Base-by-base conservation (phyloP, 495 filamentous ascomycete genomes). In the Lepidopterella palustris region DNA sequence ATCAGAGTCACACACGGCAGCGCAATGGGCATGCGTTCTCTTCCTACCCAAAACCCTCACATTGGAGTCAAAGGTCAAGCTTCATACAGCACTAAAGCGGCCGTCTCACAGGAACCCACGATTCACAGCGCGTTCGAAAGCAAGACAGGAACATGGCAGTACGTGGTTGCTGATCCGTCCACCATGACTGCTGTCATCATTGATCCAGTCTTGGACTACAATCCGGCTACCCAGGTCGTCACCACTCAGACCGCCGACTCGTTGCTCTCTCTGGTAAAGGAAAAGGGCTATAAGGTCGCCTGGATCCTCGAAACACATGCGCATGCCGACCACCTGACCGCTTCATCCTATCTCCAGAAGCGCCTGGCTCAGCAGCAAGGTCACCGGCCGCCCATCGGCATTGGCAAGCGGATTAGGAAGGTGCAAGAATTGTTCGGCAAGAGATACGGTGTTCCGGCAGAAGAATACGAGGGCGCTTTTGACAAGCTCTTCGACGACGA, bases 301-400 rank as follows among this genome's bases (percentile, higher is more conserved):
- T 61, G 58, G 5, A 77, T 86, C 29, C 73, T 86, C 20, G 83
- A 86, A 64, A 84, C 83, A 0, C 82, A 85, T 63, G 77, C 74
- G 9, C 83, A 86, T 64, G 83, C 83, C 45, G 82, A 85, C 71
- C 82, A 85, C 63, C 67, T 84, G 15, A 84, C 80, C 1, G 77
- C 82, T 0, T 68, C 81, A 0, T 70, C 68, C 4, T 86, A 84
- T 58, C 72, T 86, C 0, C 81, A 82, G 62, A 58, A 53, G 1
- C 61, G 66, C 15, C 74, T 86, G 50, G 24, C 42, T 45, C 39
- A 31, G 23, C 0, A 68, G 73, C 42, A 64, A 60, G 10, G 55
- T 32, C 3, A 71, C 64, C 69, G 10, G 64, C 78, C 76, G 0
- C 39, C 62, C 5, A 74, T 84, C 11, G 72, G 77, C 50, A 84